These are phyloP conservation scores for Botrytis cinerea DNA, from an alignment of 2,329 filamentous ascomycete species.

Conservation along the genomic window DNA sequence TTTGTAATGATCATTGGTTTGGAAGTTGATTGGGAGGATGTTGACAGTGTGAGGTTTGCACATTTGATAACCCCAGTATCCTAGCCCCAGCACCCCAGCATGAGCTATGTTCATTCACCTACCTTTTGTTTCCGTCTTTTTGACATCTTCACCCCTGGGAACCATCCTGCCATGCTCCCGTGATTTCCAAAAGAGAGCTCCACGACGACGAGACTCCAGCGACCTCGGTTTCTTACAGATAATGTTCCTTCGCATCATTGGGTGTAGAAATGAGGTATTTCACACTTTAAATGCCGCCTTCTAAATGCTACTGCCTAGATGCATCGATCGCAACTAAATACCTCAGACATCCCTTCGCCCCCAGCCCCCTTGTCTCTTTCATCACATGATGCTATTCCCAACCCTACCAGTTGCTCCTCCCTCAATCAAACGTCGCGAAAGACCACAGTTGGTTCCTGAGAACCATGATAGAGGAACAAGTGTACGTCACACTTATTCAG, in stretches of 20 bases:
- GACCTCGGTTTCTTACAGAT: accelerated
- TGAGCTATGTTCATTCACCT: not conserved
- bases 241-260: not conserved
- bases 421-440: not conserved
- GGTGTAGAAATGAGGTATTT: not conserved
- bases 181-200: not conserved
- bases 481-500: not conserved
- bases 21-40: not conserved
- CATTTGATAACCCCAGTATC: not conserved
- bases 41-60: not conserved
- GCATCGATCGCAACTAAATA: not conserved
- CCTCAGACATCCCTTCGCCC: not conserved
- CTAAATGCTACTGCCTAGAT: not conserved
- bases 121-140: no score
- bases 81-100: no score
- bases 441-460: not conserved
- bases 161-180: no score
- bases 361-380: not conserved
- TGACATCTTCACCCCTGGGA: accelerated
- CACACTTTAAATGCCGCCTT: not conserved
- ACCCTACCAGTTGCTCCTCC: not conserved
- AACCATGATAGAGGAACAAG: not conserved
- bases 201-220: not conserved
- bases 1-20: not conserved
- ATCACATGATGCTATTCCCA: not conserved